phyloP scores from a whole-genome alignment of 176 grass and related monocot genomes.

The Aegilops longissima region DNA sequence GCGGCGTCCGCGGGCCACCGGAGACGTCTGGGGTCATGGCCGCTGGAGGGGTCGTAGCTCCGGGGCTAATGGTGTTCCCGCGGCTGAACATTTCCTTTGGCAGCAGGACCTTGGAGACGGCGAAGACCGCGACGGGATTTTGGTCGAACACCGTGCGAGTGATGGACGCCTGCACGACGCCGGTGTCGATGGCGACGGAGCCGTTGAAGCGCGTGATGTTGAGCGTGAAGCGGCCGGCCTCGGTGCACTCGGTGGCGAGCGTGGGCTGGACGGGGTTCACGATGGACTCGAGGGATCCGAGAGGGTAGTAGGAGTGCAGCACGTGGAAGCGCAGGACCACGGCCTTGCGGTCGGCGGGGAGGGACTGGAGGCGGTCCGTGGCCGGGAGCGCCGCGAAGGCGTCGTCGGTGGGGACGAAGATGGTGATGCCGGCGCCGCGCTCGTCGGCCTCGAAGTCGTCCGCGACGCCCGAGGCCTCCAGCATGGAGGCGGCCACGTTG shows the following conservation, averaged over 20 bases:
- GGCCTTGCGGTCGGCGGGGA: conserved; percentile 80
- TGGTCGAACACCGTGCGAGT: conserved; percentile 95
- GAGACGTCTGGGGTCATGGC: not conserved
- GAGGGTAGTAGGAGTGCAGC: conserved; percentile 96
- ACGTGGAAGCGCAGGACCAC: conserved; percentile 95
- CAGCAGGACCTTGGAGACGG: conserved; percentile 84
- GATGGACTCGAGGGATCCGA: conserved; percentile 92
- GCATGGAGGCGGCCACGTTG: conserved; percentile 92
- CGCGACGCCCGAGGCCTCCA: conserved; percentile 83
- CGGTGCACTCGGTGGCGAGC: conserved; percentile 73
- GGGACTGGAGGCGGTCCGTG: conserved; percentile 75
- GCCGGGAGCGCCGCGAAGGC: conserved; percentile 81
- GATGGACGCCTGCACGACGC: conserved; percentile 89
- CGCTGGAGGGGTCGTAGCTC: not conserved
- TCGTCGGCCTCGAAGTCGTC: conserved; percentile 79
- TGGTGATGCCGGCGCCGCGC: conserved; percentile 81
- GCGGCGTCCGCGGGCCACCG: conserved; percentile 36
- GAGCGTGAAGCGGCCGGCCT: conserved; percentile 82
- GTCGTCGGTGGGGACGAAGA: conserved; percentile 93
- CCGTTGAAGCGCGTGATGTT: conserved; percentile 97
- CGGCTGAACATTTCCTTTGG: conserved; percentile 79
- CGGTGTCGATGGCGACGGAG: conserved; percentile 91
- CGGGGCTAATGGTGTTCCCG: not conserved
- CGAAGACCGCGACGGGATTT: conserved; percentile 88
- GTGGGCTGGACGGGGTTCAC: conserved; percentile 99